A percentile compares a stretch with the other conserved stretches of the same genome.
Evolutionary conservation across 306 rosid genomes (phyloP).

Genomic region (Cicer arietinum): DNA sequence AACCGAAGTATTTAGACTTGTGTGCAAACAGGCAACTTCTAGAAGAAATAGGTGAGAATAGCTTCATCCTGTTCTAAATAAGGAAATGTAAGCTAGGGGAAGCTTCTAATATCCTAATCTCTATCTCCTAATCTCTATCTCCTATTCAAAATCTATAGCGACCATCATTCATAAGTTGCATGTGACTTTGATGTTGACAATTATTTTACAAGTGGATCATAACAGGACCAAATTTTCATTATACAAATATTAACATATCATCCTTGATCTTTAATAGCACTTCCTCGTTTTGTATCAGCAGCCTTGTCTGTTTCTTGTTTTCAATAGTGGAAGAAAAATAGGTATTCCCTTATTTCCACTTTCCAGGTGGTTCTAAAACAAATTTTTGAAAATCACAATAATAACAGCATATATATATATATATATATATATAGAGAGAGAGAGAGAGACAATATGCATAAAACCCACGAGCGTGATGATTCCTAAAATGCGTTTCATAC

Average conservation of each 20-base stretch:
- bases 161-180: constrained; percentile 5
- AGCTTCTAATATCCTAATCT: not conserved
- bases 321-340: too few species aligned
- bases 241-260: not conserved
- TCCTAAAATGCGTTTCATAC: too few species aligned
- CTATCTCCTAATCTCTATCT: not conserved
- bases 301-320: not conserved
- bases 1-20: not conserved
- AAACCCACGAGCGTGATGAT: not conserved
- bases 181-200: not conserved
- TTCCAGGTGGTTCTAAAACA: too few species aligned
- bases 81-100: not conserved
- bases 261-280: not conserved
- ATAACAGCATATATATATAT: not conserved
- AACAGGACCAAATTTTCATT: not conserved
- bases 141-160: not conserved
- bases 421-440: too few species aligned
- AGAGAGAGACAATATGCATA: not conserved
- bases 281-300: not conserved
- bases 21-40: not conserved
- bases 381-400: not conserved
- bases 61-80: not conserved
- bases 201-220: not conserved
- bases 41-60: not conserved
- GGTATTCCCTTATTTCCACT: too few species aligned